phyloP scores from a whole-genome alignment of 164 flowering plant species.

The Chimonanthus salicifolius region DNA sequence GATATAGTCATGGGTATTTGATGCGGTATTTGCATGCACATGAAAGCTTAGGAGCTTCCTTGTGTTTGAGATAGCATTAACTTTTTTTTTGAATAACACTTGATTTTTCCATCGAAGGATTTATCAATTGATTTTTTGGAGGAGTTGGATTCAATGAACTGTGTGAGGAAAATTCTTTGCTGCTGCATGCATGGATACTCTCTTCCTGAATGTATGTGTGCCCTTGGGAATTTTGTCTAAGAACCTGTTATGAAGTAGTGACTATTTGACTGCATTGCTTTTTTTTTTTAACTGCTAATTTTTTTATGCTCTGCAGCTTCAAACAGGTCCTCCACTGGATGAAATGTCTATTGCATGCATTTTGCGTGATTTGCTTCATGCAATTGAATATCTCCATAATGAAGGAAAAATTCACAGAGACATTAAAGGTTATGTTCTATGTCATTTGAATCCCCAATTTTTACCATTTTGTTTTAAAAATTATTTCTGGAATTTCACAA shows the following conservation, averaged over 20 bases:
- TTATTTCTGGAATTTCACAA: not conserved
- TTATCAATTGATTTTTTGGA: too few relatives aligned
- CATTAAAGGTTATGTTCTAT: constrained; percentile 66
- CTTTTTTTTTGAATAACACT: too few relatives aligned
- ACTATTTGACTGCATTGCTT: not conserved
- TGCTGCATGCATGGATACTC: too few relatives aligned
- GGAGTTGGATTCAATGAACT: too few relatives aligned
- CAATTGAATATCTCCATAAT: constrained; percentile 87
- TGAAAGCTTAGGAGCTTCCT: too few relatives aligned
- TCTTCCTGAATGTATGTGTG: too few relatives aligned
- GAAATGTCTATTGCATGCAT: constrained; percentile 93
- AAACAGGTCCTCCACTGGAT: constrained; percentile 87
- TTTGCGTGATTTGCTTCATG: constrained; percentile 91
- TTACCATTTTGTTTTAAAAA: not conserved
- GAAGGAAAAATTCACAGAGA: constrained; percentile 99
- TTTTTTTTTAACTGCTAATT: constrained; percentile 1
- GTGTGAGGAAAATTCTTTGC: too few relatives aligned
- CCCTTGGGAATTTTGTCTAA: not conserved
- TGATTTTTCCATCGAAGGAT: too few relatives aligned
- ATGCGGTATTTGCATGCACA: too few relatives aligned
- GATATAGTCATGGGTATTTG: too few relatives aligned
- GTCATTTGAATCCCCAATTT: not conserved
- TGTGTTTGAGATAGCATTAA: too few relatives aligned
- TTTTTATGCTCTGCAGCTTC: constrained; percentile 52
- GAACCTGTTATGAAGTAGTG: not conserved